phyloP scores from a whole-genome alignment of 306 rosid genomes.

The Acacia confusa region DNA sequence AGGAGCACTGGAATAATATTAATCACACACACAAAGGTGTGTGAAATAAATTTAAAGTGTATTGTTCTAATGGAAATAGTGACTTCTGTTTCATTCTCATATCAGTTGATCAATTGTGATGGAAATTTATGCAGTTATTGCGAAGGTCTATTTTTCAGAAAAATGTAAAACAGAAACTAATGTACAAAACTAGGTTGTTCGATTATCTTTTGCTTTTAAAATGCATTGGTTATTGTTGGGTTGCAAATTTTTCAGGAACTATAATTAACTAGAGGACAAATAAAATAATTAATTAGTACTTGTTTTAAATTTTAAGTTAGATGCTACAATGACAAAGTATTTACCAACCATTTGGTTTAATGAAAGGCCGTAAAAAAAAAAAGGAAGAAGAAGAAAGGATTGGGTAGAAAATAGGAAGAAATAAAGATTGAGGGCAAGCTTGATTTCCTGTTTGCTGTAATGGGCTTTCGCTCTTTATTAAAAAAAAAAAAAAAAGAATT shows the following conservation, averaged over 20 bases:
- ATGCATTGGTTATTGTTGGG: background rate
- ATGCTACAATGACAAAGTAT: background rate
- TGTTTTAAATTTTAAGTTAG: background rate
- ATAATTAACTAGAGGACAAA: background rate
- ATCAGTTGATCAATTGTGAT: background rate
- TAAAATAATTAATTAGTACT: background rate
- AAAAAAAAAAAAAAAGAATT: too few relatives aligned
- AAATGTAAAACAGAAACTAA: background rate
- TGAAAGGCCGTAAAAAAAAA: too few relatives aligned
- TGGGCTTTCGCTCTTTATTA: too few relatives aligned
- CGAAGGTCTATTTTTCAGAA: too few relatives aligned
- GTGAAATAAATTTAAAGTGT: background rate
- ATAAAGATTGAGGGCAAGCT: too few relatives aligned
- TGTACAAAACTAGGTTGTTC: background rate
- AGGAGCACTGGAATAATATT: background rate
- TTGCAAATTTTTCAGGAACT: background rate
- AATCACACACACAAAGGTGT: background rate
- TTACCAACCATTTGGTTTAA: too few relatives aligned
- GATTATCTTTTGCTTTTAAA: background rate
- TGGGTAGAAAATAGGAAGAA: too few relatives aligned
- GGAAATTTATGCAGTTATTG: background rate
- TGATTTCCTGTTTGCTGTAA: too few relatives aligned
- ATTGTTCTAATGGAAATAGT: background rate
- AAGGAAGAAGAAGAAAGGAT: too few relatives aligned
- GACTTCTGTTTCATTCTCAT: background rate